These are phyloP conservation scores for Vicia sativa DNA, from an alignment of 306 rosid genomes.

Conservation along the genomic window DNA sequence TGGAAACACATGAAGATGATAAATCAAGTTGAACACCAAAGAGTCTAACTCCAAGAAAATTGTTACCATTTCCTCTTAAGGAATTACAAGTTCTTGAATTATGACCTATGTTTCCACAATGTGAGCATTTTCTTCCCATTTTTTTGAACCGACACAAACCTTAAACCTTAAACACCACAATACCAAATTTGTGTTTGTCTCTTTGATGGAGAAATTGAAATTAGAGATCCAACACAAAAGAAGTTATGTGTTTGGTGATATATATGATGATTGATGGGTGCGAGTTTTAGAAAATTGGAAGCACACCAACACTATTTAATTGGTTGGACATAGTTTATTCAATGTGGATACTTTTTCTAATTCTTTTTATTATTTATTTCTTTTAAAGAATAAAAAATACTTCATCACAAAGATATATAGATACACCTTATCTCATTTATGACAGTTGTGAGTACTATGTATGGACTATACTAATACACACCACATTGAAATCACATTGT, in stretches of 20 bases:
- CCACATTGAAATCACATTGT: conserved; percentile 4
- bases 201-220: background rate
- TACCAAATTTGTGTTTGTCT: background rate
- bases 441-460: conserved; percentile 20
- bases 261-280: conserved; percentile 61
- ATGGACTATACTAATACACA: background rate
- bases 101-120: conserved; percentile 93
- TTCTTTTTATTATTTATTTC: background rate
- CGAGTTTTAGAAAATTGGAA: conserved; percentile 52
- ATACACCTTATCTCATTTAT: conserved; percentile 48
- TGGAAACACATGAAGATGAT: conserved; percentile 24
- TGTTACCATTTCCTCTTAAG: conserved; percentile 36
- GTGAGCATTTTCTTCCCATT: conserved; percentile 97
- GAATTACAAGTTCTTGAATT: conserved; percentile 93
- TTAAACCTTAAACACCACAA: conserved; percentile 9
- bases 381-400: background rate
- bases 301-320: conserved; percentile 67
- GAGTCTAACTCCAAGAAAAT: conserved; percentile 57
- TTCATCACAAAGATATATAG: conserved; percentile 27
- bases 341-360: conserved; percentile 44
- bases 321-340: conserved; percentile 64
- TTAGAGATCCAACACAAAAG: conserved; percentile 36
- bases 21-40: conserved; percentile 80
- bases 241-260: conserved; percentile 51
- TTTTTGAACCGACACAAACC: background rate